These are phyloP conservation scores for Phytopythium cucurbitacearum DNA, from an alignment of 352 stramenopile genomes.

Conservation along the genomic window DNA sequence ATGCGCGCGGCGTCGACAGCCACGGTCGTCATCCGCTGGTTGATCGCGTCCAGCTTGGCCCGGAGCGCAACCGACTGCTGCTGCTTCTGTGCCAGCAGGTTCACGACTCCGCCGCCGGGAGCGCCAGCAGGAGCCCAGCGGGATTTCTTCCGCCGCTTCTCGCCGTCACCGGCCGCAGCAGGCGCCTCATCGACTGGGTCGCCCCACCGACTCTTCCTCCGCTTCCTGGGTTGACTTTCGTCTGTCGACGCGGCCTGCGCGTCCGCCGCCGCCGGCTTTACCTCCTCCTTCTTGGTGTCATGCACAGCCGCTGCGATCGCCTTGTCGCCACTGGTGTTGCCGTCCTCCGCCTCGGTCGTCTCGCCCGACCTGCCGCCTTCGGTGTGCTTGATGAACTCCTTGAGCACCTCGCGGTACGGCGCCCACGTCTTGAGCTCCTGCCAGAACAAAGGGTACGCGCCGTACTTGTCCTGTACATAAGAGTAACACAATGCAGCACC, in stretches of 20 bases:
- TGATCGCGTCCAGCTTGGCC: slow-evolving; percentile 69
- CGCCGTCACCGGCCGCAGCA: slow-evolving; percentile 17
- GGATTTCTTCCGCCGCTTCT: slow-evolving; percentile 77
- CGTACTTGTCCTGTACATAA: slow-evolving; percentile 68
- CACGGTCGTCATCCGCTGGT: slow-evolving; percentile 75
- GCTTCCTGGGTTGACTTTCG: slow-evolving; percentile 59
- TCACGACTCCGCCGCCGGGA: slow-evolving; percentile 34
- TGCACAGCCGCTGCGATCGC: background rate
- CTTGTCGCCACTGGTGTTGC: slow-evolving; percentile 1
- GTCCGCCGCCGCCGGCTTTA: slow-evolving; percentile 2
- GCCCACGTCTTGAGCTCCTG: slow-evolving; percentile 93
- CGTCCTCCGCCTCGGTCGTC: slow-evolving; percentile 3
- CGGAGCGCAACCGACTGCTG: slow-evolving; percentile 73
- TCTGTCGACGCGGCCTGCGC: slow-evolving; percentile 7
- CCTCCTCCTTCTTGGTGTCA: slow-evolving; percentile 7
- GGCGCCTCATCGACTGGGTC: slow-evolving; percentile 40
- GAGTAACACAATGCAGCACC: background rate
- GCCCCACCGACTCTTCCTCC: slow-evolving; percentile 85
- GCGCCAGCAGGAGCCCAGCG: slow-evolving; percentile 59
- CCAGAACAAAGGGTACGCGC: slow-evolving; percentile 93
- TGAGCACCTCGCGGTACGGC: slow-evolving; percentile 90
- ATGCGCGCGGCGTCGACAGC: slow-evolving; percentile 68
- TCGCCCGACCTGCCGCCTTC: slow-evolving; percentile 25
- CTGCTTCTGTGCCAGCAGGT: slow-evolving; percentile 52
- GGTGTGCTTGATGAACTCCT: slow-evolving; percentile 86